Evolutionary conservation across 345 rosid genomes (phyloP), one percentile per base, ranked within the genome.

Genomic region (Anacardium occidentale): DNA sequence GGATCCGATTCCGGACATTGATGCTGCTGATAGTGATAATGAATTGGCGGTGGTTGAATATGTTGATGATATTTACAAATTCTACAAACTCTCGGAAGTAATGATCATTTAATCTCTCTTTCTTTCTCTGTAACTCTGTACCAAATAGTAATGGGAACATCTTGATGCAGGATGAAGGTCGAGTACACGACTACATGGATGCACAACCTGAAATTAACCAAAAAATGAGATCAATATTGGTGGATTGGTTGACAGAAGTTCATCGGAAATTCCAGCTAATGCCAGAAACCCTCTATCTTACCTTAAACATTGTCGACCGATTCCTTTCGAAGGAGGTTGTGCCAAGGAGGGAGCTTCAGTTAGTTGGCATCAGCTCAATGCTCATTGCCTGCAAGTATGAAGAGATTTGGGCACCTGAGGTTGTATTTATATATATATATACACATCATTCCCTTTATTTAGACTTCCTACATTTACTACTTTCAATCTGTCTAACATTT

Each of bases 381-480:
- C 91, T 94, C 22, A 83, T 92, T 4, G 97, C 98, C 32, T 92
- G 95, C 82, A 94, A 94, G 76, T 94, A 94, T 61, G 98, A 94
- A 80, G 98, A 92, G 81, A 89, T 92, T 70, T 92, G 97, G 98
- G 91, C 98, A 15, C 98, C 96, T 32, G 89, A 89, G 95, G 90
- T 87, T 32, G 3, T 26, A n/a, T n/a, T n/a, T n/a, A n/a, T n/a
- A n/a, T n/a, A n/a, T n/a, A n/a, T n/a, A 47, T 4, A 18, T 10
- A 29, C 34, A 18, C 7, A 44, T 40, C 48, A 14, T 8, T 26
- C 18, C 11, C 25, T 47, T 50, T 51, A 15, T 62, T 21, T 32
- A 58, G 9, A 29, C 64, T 48, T 25, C 29, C 29, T 45, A 45
- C 13, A 62, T 20, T 66, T 34, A 4, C 55, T 10, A 5, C 11